These are phyloP conservation scores for Pichia pseudocactophila DNA, from an alignment of 805 yeast genomes.

Conservation along the genomic window DNA sequence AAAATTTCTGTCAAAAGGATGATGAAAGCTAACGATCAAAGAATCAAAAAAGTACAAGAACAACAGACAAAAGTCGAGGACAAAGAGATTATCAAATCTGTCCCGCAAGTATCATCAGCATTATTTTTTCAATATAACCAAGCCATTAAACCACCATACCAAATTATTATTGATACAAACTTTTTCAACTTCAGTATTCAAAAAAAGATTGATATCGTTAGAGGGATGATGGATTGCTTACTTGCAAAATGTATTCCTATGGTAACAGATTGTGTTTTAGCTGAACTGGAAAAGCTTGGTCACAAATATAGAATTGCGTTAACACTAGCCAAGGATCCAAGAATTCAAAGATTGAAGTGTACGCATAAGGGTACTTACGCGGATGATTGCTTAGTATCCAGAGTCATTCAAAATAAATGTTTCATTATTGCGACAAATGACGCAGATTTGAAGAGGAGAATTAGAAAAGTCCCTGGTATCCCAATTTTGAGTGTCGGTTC, in stretches of 20 bases:
- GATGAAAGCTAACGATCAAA: slow-evolving; percentile 61
- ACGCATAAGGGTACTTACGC: slow-evolving; percentile 96
- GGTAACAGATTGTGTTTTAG: slow-evolving; percentile 96
- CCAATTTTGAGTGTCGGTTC: slow-evolving; percentile 96
- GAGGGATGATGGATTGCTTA: slow-evolving; percentile 94
- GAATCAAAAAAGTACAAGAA: slow-evolving; percentile 40
- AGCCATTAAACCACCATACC: slow-evolving; percentile 97
- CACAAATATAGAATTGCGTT: slow-evolving; percentile 91
- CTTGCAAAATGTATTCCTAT: slow-evolving; percentile 94
- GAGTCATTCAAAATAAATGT: slow-evolving; percentile 94
- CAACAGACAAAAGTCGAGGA: slow-evolving; percentile 42
- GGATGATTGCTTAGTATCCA: slow-evolving; percentile 89
- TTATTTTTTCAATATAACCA: slow-evolving; percentile 89
- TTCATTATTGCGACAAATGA: slow-evolving; percentile 96
- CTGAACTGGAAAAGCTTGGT: slow-evolving; percentile 93
- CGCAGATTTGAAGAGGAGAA: slow-evolving; percentile 89
- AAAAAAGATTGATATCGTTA: slow-evolving; percentile 87
- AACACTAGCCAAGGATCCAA: slow-evolving; percentile 85
- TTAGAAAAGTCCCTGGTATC: slow-evolving; percentile 94
- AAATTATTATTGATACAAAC: slow-evolving; percentile 91
- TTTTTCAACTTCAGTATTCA: slow-evolving; percentile 94
- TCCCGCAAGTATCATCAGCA: slow-evolving; percentile 94
- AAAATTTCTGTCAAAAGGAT: slow-evolving; percentile 94
- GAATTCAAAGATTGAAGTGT: slow-evolving; percentile 80
- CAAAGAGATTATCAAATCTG: slow-evolving; percentile 62